Conservation (phyloP, 805 yeast species). For the Sugiyamaella boreocaroliniensis region DNA sequence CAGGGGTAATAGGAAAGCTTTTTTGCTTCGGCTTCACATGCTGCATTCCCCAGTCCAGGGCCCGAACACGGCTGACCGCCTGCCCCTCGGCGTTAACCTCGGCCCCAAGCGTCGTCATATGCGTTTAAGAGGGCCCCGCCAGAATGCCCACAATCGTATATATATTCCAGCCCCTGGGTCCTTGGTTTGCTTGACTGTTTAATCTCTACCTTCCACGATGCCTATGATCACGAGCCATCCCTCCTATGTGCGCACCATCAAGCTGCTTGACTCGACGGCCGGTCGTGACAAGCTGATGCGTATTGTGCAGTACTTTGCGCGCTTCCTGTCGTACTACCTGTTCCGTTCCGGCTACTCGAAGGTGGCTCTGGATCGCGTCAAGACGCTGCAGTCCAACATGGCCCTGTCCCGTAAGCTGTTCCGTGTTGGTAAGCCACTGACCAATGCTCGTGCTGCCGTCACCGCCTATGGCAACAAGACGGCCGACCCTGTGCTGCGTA, state of each 20-base stretch:
- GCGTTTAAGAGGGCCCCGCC: neutral
- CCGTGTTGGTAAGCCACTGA: conserved; percentile 74
- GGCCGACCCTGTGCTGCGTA: conserved; percentile 49
- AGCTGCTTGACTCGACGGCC: conserved; percentile 57
- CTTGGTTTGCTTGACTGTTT: too few relatives aligned
- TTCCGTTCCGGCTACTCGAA: conserved; percentile 48
- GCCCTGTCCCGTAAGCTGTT: conserved; percentile 73
- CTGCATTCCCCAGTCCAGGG: neutral
- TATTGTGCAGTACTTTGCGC: conserved; percentile 68
- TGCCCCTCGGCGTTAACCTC: neutral
- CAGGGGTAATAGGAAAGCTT: too few relatives aligned
- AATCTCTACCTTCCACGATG: conserved; percentile 5
- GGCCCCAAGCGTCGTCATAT: neutral
- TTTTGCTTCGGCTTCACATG: neutral
- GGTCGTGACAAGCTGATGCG: conserved; percentile 81
- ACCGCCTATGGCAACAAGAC: conserved; percentile 64
- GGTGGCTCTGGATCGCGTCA: conserved; percentile 43
- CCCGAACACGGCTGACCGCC: neutral
- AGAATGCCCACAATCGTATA: neutral
- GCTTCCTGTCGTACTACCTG: conserved; percentile 61
- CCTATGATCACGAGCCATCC: conserved; percentile 59
- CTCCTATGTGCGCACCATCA: conserved; percentile 51
- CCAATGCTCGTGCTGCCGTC: conserved; percentile 60
- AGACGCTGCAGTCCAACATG: conserved; percentile 53
- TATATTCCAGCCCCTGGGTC: too few relatives aligned